Conservation (phyloP, 805 yeast genomes). For the Starmerella ratchasimensis region DNA sequence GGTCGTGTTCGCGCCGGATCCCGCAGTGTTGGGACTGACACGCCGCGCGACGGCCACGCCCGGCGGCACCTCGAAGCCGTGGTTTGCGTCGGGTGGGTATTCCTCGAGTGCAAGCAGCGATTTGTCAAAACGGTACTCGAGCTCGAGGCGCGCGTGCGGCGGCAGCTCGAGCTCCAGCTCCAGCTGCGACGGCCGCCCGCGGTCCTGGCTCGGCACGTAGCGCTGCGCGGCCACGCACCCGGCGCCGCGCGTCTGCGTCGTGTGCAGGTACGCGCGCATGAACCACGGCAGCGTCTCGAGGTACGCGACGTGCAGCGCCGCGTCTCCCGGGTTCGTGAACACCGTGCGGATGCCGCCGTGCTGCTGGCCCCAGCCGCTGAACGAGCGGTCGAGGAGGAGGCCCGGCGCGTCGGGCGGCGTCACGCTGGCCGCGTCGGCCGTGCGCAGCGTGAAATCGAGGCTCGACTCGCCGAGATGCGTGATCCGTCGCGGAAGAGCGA, state of each 20-base stretch:
- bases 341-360: conserved; percentile 77
- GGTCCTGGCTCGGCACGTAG: conserved; percentile 70
- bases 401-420: conserved; percentile 40
- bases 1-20: neutral
- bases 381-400: conserved; percentile 61
- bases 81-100: conserved; percentile 99
- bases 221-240: conserved; percentile 22
- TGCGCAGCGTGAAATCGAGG: conserved; percentile 29
- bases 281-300: conserved; percentile 89
- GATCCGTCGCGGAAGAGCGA: neutral
- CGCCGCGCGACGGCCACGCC: conserved; percentile 31
- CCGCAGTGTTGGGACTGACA: too few species aligned
- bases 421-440: conserved; percentile 36
- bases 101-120: conserved; percentile 72
- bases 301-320: conserved; percentile 41
- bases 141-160: conserved; percentile 4
- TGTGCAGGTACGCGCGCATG: conserved; percentile 67
- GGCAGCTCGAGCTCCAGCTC: conserved; percentile 60
- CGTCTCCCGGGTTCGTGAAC: conserved; percentile 46
- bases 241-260: conserved; percentile 30
- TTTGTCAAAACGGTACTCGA: conserved; percentile 70
- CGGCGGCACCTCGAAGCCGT: conserved; percentile 90
- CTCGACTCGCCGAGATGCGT: neutral
- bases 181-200: conserved; percentile 68
- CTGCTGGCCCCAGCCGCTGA: conserved; percentile 86